phyloP scores from a whole-genome alignment of 768 basidiomycete species.

The Phallus indusiatus region DNA sequence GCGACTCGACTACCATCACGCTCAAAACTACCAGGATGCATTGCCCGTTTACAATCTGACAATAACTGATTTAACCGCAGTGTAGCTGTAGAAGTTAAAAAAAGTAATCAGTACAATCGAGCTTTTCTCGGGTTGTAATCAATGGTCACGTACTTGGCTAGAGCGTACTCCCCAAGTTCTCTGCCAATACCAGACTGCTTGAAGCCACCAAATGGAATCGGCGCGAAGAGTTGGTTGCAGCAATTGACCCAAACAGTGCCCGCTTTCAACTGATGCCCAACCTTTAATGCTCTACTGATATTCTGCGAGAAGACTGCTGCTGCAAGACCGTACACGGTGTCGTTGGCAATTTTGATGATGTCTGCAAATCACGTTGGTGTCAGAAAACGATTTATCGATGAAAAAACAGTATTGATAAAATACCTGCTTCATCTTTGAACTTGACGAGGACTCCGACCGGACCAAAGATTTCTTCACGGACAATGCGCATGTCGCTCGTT shows the following conservation, averaged over 20 bases:
- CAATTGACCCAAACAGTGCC: conserved; percentile 68
- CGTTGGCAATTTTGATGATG: conserved; percentile 69
- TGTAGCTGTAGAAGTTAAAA: conserved; percentile 34
- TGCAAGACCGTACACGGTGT: conserved; percentile 80
- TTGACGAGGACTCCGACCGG: conserved; percentile 70
- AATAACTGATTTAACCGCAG: conserved; percentile 61
- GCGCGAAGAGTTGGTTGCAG: conserved; percentile 38
- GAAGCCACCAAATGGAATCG: conserved; percentile 77
- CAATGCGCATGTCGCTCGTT: conserved; percentile 63
- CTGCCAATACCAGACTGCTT: conserved; percentile 78
- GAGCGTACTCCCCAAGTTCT: conserved; percentile 71
- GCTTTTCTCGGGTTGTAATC: background rate
- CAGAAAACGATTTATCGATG: background rate
- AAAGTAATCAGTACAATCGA: background rate
- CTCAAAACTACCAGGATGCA: conserved; percentile 25
- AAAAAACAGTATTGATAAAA: background rate
- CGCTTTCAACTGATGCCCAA: conserved; percentile 67
- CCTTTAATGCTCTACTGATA: conserved; percentile 61
- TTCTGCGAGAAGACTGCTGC: conserved; percentile 79
- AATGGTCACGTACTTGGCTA: conserved; percentile 37
- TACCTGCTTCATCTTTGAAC: conserved; percentile 52
- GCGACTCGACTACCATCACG: background rate
- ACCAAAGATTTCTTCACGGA: conserved; percentile 70
- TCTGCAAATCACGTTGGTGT: conserved; percentile 21
- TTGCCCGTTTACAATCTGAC: conserved; percentile 30